Evolutionary conservation across 176 grass and related monocot species (phyloP).

Genomic region (Lolium multiflorum): DNA sequence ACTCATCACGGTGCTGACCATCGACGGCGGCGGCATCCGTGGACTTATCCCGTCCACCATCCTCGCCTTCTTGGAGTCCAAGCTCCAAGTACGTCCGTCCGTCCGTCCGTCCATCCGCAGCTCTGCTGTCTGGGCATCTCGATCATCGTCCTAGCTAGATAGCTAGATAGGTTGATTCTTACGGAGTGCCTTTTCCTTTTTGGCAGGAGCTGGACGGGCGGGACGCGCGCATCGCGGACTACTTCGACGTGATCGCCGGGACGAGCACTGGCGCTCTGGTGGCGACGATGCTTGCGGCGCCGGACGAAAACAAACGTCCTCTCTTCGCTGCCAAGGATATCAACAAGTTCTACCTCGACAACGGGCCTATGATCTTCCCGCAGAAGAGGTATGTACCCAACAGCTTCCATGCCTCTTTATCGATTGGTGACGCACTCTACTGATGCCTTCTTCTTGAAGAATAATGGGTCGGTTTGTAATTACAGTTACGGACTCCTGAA

Average conservation of each 20-base stretch:
- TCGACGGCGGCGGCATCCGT: constrained; percentile 7
- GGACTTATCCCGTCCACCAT: background rate
- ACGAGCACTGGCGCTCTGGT: constrained; percentile 76
- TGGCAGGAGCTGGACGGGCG: constrained; percentile 68
- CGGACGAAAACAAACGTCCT: constrained; percentile 51
- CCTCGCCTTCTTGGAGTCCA: background rate
- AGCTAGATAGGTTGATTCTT: background rate
- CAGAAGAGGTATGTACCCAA: constrained; percentile 17
- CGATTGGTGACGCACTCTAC: too few species aligned
- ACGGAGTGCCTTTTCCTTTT: background rate
- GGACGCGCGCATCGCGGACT: constrained; percentile 61
- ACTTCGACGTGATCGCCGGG: constrained; percentile 83
- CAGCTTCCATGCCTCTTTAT: background rate
- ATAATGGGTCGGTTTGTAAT: background rate
- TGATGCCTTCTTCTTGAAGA: too few species aligned
- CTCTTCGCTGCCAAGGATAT: constrained; percentile 64
- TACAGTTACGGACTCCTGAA: constrained; percentile 20
- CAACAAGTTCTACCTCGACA: constrained; percentile 59
- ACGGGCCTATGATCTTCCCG: constrained; percentile 67
- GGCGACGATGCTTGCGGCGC: constrained; percentile 63
- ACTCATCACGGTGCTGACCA: constrained; percentile 5
- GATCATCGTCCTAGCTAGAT: background rate
- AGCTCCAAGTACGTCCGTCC: background rate
- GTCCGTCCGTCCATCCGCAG: too few species aligned
- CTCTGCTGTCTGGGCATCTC: background rate